A percentile compares a stretch with the other conserved stretches of the same genome.
These are phyloP conservation scores for Cylindrotheca closterium DNA, from an alignment of 108 stramenopile genomes.

Conservation along the genomic window DNA sequence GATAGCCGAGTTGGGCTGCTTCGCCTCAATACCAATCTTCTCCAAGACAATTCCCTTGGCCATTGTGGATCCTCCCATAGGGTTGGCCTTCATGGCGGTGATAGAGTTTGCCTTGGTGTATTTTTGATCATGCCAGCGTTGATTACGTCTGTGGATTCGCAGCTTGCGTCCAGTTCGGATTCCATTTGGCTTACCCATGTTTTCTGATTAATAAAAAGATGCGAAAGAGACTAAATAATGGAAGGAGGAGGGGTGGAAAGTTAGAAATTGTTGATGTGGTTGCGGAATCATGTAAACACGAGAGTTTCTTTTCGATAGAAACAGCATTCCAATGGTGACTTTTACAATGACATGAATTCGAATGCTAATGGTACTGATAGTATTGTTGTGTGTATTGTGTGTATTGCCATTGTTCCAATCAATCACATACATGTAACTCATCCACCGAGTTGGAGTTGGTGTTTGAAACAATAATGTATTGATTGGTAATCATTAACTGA, in stretches of 20 bases:
- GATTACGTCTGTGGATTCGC: slow-evolving; percentile 94
- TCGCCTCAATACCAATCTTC: slow-evolving; percentile 99
- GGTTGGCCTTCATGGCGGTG: slow-evolving; percentile 99
- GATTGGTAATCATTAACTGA: too few relatives aligned
- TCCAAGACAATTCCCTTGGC: slow-evolving; percentile 99
- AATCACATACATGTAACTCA: too few relatives aligned
- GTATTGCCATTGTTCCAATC: too few relatives aligned
- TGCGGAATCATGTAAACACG: not conserved
- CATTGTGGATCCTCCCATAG: slow-evolving; percentile 99
- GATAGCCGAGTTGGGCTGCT: slow-evolving; percentile 99
- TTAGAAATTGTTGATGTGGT: not conserved
- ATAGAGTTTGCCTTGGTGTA: slow-evolving; percentile 99
- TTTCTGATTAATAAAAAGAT: slow-evolving; percentile 23
- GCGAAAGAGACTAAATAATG: not conserved
- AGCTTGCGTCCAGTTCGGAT: slow-evolving; percentile 99
- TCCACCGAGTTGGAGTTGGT: too few relatives aligned
- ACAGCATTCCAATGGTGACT: too few relatives aligned
- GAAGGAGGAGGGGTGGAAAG: not conserved
- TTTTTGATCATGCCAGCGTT: slow-evolving; percentile 92
- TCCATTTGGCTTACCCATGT: slow-evolving; percentile 97
- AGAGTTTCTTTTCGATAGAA: too few relatives aligned
- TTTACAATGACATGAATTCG: slow-evolving; percentile 8
- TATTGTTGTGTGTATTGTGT: too few relatives aligned
- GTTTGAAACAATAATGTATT: too few relatives aligned
- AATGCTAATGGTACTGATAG: too few relatives aligned